Conservation (phyloP, 805 yeast genomes). For the Millerago galiae region DNA sequence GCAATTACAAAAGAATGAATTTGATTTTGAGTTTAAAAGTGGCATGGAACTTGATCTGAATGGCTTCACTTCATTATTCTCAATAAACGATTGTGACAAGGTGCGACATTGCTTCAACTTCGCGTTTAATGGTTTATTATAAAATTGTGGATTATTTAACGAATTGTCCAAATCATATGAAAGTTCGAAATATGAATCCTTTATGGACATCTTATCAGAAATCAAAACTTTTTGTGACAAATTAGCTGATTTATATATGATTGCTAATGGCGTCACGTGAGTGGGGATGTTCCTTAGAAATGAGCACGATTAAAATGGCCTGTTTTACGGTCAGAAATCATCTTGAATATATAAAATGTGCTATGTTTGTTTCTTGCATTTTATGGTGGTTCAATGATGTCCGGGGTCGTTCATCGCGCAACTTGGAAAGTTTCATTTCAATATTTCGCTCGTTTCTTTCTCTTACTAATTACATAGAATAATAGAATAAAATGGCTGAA, state of each 20-base stretch:
- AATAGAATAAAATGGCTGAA: slow-evolving; percentile 4
- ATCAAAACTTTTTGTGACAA: too few species aligned
- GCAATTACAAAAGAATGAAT: slow-evolving; percentile 6
- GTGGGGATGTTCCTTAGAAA: too few species aligned
- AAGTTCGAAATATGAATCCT: slow-evolving; percentile 2
- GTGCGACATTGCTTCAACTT: slow-evolving; percentile 1
- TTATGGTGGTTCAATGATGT: too few species aligned
- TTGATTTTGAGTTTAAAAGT: background rate
- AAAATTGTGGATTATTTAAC: slow-evolving; percentile 2
- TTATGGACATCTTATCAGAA: background rate
- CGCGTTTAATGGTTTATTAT: slow-evolving; percentile 4
- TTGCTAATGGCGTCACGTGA: too few species aligned
- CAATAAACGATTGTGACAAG: background rate
- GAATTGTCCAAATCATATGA: slow-evolving; percentile 1
- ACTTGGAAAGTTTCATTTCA: background rate
- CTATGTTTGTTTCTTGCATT: too few species aligned
- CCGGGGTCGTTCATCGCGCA: background rate
- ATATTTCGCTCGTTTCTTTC: too few species aligned
- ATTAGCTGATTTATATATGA: too few species aligned
- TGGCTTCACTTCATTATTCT: background rate
- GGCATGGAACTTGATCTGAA: slow-evolving; percentile 6
- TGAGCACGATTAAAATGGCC: too few species aligned
- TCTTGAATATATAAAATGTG: too few species aligned
- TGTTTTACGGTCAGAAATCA: too few species aligned
- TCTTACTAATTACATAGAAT: too few species aligned